Base-by-base conservation (phyloP, 2,329 filamentous ascomycete genomes). In the Xylariaceae sp. region DNA sequence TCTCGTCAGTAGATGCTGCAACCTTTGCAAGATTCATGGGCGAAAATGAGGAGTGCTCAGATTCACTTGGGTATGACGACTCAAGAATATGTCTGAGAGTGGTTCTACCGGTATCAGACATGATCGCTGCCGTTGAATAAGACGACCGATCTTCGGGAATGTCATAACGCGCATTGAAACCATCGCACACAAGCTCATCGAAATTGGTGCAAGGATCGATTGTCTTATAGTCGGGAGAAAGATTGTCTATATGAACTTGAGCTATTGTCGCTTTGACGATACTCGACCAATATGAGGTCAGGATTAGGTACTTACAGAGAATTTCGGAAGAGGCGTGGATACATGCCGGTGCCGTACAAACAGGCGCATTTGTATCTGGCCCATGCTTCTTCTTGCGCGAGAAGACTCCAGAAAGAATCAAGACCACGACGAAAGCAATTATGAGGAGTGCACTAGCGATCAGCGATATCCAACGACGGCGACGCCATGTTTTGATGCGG, bases 121-220 rank as follows among this genome's bases (percentile, higher is more conserved):
- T 81, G 48, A 80, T 71, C 2, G 74, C 79, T 20, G 75, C 75
- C 2, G 82, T 78, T 48, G 82, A 84, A 25, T 74, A 74, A 54
- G 75, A 73, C 25, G 77, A 74, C 50, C 82, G 77, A 57, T 87
- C 84, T 3, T 79, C 67, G 3, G 83, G 76, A 47, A 87, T 74
- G 55, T 86, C 82, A 64, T 86, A 77, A 8, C 69, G 72, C 19
- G 79, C 71, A 42, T 75, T 70, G 77, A 83, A 88, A 10, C 83
- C 83, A 44, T 80, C 82, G 55, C 84, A 87, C 17, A 81, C 80
- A 45, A 82, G 74, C 59, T 82, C 71, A 48, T 86, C 80, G 48
- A 88, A 88, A 57, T 86, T 66, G n/a, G 71, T 75, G 55, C 85
- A 88, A 2, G 85, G 78, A 58, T 88, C 82, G 32, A 88, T 68